These are phyloP conservation scores for Phytophthora pinifolia DNA, from an alignment of 352 stramenopile genomes.

Conservation along the genomic window DNA sequence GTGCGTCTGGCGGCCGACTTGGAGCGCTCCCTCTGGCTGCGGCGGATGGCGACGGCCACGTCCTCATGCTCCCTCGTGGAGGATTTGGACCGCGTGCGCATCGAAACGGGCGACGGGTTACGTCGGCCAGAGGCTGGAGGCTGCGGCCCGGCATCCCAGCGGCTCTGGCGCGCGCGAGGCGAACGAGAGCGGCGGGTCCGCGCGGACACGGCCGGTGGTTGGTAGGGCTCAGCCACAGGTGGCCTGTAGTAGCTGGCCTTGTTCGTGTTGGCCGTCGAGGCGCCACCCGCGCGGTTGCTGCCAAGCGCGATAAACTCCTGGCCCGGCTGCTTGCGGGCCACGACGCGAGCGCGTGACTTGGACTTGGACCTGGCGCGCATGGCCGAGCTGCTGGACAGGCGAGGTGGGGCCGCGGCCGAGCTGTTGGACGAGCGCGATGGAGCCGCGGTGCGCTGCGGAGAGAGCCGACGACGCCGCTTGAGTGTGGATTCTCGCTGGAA, in stretches of 20 bases:
- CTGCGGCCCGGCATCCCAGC: not conserved
- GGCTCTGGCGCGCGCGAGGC: not conserved
- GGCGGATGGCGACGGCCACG: constrained; percentile 19
- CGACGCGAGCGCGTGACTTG: constrained; percentile 44
- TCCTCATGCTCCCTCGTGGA: constrained; percentile 24
- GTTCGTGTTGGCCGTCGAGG: constrained; percentile 37
- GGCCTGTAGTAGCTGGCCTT: constrained; percentile 37
- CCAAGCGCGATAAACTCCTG: constrained; percentile 61
- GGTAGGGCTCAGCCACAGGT: constrained; percentile 8
- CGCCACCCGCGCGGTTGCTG: constrained; percentile 18
- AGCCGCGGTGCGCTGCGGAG: constrained; percentile 21
- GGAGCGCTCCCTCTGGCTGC: constrained; percentile 29
- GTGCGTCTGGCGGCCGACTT: constrained; percentile 38
- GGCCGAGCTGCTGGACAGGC: constrained; percentile 18
- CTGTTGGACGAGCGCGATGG: not conserved
- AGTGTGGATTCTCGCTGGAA: constrained; percentile 58
- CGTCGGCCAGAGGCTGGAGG: constrained; percentile 5
- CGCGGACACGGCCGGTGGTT: constrained; percentile 3
- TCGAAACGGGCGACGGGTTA: constrained; percentile 24
- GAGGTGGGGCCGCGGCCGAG: not conserved
- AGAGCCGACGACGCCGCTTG: constrained; percentile 51
- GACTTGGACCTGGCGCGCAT: constrained; percentile 63
- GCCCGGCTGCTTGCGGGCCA: constrained; percentile 24
- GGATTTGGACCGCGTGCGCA: constrained; percentile 51
- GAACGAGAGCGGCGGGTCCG: constrained; percentile 31